A percentile compares a stretch with the other conserved stretches of the same genome.
Conservation (phyloP, 352 stramenopile species). For the Phytophthora boehmeriae region DNA sequence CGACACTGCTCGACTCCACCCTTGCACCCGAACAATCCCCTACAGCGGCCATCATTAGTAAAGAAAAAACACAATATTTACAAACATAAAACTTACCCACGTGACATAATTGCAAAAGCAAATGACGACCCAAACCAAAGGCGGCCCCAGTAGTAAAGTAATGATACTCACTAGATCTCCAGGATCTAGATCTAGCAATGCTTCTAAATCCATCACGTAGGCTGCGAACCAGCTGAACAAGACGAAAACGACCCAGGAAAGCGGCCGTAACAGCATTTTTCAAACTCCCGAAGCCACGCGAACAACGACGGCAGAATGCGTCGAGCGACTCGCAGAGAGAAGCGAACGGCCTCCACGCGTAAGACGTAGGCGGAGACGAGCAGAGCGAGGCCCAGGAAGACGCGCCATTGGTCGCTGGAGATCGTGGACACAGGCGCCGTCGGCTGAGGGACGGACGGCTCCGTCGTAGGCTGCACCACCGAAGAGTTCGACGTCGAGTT, state of each 20-base stretch:
- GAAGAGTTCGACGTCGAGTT: slow-evolving; percentile 14
- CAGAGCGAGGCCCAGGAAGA: slow-evolving; percentile 77
- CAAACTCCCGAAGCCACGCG: slow-evolving; percentile 85
- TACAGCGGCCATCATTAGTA: slow-evolving; percentile 11
- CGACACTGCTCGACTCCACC: slow-evolving; percentile 71
- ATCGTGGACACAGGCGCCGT: slow-evolving; percentile 8
- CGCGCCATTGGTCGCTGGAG: slow-evolving; percentile 72
- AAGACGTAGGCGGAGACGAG: slow-evolving; percentile 73
- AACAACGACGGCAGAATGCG: slow-evolving; percentile 61
- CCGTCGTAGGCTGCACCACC: slow-evolving; percentile 18
- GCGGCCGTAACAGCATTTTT: slow-evolving; percentile 73
- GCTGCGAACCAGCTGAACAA: slow-evolving; percentile 69
- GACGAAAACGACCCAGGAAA: slow-evolving; percentile 86
- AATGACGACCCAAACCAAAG: slow-evolving; percentile 85
- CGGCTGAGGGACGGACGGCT: slow-evolving; percentile 5
- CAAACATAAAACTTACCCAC: slow-evolving; percentile 44
- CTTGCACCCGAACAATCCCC: slow-evolving; percentile 81
- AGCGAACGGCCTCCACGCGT: slow-evolving; percentile 77
- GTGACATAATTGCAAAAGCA: slow-evolving; percentile 84
- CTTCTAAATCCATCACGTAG: slow-evolving; percentile 68
- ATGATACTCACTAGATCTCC: slow-evolving; percentile 58
- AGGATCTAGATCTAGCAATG: slow-evolving; percentile 47
- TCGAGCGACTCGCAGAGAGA: slow-evolving; percentile 69
- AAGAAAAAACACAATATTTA: background rate
- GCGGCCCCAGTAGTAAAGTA: slow-evolving; percentile 66